A percentile compares a stretch with the other conserved stretches of the same genome.
Conservation (phyloP, 2,329 filamentous ascomycete species). For the Talaromyces sp. region DNA sequence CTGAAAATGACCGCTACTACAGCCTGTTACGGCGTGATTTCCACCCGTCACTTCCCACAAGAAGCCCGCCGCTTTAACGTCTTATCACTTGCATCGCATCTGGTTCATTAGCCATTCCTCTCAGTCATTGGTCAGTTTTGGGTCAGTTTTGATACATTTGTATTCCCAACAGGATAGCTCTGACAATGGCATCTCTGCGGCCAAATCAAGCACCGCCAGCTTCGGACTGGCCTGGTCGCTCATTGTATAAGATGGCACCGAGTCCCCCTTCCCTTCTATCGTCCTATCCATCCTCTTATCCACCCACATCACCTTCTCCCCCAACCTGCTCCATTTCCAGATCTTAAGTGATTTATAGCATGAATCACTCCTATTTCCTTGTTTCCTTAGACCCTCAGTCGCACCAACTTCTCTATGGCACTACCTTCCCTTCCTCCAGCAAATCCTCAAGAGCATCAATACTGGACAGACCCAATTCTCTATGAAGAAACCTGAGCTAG, state of each 20-base stretch:
- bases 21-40: constrained; percentile 11
- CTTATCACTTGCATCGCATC: neutral
- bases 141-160: too few species aligned
- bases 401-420: constrained; percentile 10
- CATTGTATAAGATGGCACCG: constrained; percentile 5
- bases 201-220: too few species aligned
- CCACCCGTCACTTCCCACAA: neutral
- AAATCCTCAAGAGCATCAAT: constrained; percentile 18
- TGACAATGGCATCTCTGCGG: too few species aligned
- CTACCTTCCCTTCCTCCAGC: constrained; percentile 4
- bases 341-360: neutral
- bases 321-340: neutral
- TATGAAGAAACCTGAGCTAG: constrained; percentile 22
- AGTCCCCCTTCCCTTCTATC: neutral
- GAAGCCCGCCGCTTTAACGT: constrained; percentile 5
- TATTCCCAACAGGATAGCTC: neutral
- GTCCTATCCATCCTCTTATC: neutral
- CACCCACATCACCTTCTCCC: neutral
- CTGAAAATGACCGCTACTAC: constrained; percentile 3
- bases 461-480: constrained; percentile 22
- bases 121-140: neutral
- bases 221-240: constrained; percentile 1
- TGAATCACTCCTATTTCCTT: neutral
- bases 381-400: neutral
- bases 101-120: neutral